Conservation (phyloP, 768 basidiomycete genomes). For the Tulasnella sp. region DNA sequence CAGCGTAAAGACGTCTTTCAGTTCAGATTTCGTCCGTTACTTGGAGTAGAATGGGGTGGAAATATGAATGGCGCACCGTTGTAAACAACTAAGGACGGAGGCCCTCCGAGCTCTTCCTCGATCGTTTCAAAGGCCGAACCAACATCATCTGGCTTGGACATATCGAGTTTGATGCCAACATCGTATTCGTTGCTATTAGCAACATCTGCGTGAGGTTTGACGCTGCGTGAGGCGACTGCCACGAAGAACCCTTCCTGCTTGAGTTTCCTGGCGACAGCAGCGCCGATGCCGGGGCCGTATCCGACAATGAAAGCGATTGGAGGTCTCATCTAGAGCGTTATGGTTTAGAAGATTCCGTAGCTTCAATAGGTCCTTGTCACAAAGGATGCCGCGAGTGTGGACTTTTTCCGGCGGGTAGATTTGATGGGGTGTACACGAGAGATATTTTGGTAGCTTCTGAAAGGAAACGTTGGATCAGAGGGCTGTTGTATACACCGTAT, state of each 20-base stretch:
- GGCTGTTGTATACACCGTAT: too few relatives aligned
- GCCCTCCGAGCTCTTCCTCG: background rate
- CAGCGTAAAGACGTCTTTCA: too few relatives aligned
- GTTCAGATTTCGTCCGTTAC: too few relatives aligned
- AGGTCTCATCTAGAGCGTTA: too few relatives aligned
- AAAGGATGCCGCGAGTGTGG: too few relatives aligned
- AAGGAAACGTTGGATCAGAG: too few relatives aligned
- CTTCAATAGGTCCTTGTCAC: too few relatives aligned
- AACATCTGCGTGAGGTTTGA: background rate
- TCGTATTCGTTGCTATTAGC: background rate
- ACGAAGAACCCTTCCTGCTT: slow-evolving; percentile 1
- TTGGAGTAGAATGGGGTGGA: too few relatives aligned
- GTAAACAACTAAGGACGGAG: slow-evolving; percentile 6
- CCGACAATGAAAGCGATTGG: slow-evolving; percentile 8
- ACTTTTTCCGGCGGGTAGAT: too few relatives aligned
- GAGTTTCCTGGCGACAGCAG: slow-evolving; percentile 6
- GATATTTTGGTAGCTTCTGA: too few relatives aligned
- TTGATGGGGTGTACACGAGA: too few relatives aligned
- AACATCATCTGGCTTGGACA: background rate
- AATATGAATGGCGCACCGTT: background rate
- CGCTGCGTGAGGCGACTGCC: background rate
- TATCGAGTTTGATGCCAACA: background rate
- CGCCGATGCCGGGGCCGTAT: slow-evolving; percentile 7
- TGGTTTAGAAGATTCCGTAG: too few relatives aligned
- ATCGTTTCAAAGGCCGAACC: background rate